Conservation (phyloP, 2,329 filamentous ascomycete species). For the Microsporum canis region DNA sequence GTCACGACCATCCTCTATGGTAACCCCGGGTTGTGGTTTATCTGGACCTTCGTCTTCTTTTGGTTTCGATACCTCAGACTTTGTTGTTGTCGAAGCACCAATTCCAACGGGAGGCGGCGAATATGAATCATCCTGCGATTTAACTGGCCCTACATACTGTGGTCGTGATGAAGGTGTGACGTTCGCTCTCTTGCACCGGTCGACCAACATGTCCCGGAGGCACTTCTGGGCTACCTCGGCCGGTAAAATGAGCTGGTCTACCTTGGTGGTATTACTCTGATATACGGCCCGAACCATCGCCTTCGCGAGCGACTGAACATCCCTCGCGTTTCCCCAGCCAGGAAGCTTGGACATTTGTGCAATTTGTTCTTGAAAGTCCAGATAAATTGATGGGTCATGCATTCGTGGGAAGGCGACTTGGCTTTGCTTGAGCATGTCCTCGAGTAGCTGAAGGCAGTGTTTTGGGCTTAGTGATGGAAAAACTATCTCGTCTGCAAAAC, state of each 20-base stretch:
- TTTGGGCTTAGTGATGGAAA: constrained; percentile 40
- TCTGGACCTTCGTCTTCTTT: background rate
- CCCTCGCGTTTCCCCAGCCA: constrained; percentile 53
- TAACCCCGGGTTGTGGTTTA: background rate
- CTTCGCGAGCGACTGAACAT: constrained; percentile 46
- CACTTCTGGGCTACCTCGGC: constrained; percentile 13
- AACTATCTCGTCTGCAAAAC: constrained; percentile 51
- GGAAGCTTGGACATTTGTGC: constrained; percentile 38
- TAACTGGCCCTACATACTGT: background rate
- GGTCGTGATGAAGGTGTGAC: background rate
- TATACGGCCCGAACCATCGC: constrained; percentile 35
- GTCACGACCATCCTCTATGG: constrained; percentile 35
- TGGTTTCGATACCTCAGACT: background rate
- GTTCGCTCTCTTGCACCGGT: constrained; percentile 13
- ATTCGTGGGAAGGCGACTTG: background rate
- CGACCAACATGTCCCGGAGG: constrained; percentile 16
- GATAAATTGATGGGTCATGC: constrained; percentile 7
- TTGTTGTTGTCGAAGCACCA: constrained; percentile 10
- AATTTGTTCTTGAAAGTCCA: constrained; percentile 14
- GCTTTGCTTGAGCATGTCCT: constrained; percentile 9
- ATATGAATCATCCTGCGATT: constrained; percentile 7
- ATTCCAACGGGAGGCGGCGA: background rate
- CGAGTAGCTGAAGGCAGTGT: constrained; percentile 39
- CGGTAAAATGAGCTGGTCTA: constrained; percentile 13
- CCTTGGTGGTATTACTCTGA: constrained; percentile 11